Percentiles rank a stretch among this genome's conserved stretches.
Evolutionary conservation across 495 filamentous ascomycete species (phyloP).

Genomic region (Aspergillus bertholletiae): DNA sequence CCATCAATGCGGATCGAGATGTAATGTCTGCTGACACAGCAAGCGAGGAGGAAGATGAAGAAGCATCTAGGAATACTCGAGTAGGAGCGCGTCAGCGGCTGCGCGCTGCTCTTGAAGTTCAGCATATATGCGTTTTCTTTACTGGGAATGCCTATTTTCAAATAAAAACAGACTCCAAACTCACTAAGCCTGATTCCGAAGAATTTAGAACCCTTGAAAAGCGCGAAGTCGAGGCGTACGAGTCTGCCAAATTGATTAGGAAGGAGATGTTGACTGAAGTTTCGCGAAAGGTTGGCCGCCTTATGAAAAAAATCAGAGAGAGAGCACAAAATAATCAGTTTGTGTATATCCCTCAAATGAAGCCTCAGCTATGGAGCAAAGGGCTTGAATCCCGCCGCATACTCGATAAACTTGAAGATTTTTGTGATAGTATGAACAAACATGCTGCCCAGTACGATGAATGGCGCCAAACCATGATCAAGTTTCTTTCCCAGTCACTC

Average conservation of each 20-base stretch:
- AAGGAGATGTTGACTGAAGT: slow-evolving; percentile 64
- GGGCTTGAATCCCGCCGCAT: slow-evolving; percentile 61
- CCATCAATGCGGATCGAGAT: slow-evolving; percentile 6
- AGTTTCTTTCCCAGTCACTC: slow-evolving; percentile 67
- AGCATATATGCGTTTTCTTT: slow-evolving; percentile 83
- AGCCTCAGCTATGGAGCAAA: slow-evolving; percentile 43
- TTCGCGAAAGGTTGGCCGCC: slow-evolving; percentile 47
- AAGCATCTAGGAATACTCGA: slow-evolving; percentile 41
- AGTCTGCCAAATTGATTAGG: slow-evolving; percentile 69
- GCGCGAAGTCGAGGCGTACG: slow-evolving; percentile 68
- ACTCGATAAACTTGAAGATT: slow-evolving; percentile 55
- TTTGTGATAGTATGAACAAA: slow-evolving; percentile 53
- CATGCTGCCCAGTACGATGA: slow-evolving; percentile 66
- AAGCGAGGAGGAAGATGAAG: slow-evolving; percentile 44
- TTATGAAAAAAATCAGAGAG: slow-evolving; percentile 40
- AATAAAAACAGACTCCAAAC: slow-evolving; percentile 65
- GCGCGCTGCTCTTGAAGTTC: slow-evolving; percentile 68
- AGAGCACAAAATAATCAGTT: slow-evolving; percentile 51
- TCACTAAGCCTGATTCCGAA: slow-evolving; percentile 60
- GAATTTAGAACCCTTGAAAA: slow-evolving; percentile 63
- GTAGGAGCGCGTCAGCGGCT: slow-evolving; percentile 63
- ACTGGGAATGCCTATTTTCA: slow-evolving; percentile 79
- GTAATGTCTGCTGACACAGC: slow-evolving; percentile 18
- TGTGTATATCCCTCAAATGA: slow-evolving; percentile 59
- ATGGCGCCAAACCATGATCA: slow-evolving; percentile 68